Evolutionary conservation across 2,329 filamentous ascomycete genomes (phyloP), one percentile per base, ranked within the genome.

Genomic region (Colletotrichum musae): DNA sequence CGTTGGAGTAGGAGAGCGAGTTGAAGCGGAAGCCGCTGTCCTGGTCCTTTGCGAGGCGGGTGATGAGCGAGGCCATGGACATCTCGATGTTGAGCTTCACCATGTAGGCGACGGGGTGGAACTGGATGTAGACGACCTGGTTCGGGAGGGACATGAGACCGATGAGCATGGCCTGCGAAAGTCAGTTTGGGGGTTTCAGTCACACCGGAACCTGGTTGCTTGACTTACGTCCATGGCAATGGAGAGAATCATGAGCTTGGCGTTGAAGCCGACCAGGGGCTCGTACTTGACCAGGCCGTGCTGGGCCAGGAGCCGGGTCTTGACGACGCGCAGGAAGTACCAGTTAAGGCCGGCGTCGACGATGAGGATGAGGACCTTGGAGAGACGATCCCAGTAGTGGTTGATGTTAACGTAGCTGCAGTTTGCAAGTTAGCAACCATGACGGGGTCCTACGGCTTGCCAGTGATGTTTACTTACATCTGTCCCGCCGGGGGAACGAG

Each of bases 1-100:
- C 61, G 4, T 70, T 24, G 0, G 66, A 63, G 36, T 67, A 70
- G 16, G 61, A 71, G 13, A 67, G 66, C 3, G 70, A 71, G 58
- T 63, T 57, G 43, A 71, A 62, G 15, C 41, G 18, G 9, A 63
- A 60, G 4, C 66, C 41, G 16, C 58, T 67, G n/a, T 71, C 70
- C 5, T 56, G 57, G 21, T 58, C 66, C 45, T 67, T 65, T 9
- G 70, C 58, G 9, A 71, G 70, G 59, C 80, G 81, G 45, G 76
- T 81, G 70, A 87, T 87, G 26, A 87, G 81, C 43, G 83, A 82
- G 58, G 85, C 84, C 84, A 87, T 87, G 13, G 82, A 82, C 81
- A 87, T 83, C 73, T 87, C 85, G 70, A 87, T 87, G 71, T 87
- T 84, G 45, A 87, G 79, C 65, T 87, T 87, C 54, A 87, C 84